These are phyloP conservation scores for Talaromyces sp. DNA, from an alignment of 2,329 filamentous ascomycete genomes.

Conservation along the genomic window DNA sequence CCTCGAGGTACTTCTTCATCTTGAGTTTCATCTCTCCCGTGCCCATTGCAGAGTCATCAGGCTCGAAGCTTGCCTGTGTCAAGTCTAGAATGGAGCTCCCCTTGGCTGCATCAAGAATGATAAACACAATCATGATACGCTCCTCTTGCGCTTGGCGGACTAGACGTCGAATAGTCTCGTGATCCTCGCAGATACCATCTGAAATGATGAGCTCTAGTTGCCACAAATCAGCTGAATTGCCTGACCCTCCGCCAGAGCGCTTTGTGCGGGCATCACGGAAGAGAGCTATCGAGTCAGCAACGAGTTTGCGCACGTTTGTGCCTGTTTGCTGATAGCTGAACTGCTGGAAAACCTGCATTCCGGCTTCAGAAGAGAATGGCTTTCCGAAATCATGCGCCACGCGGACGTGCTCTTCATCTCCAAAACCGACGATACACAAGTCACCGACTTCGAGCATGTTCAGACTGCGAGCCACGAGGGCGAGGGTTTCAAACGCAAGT, in stretches of 20 bases:
- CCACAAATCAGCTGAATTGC: slow-evolving; percentile 70
- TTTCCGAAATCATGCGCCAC: slow-evolving; percentile 81
- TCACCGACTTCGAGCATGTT: slow-evolving; percentile 93
- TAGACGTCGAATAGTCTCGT: slow-evolving; percentile 74
- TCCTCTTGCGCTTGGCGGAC: slow-evolving; percentile 87
- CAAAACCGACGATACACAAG: slow-evolving; percentile 87
- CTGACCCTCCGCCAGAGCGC: slow-evolving; percentile 38
- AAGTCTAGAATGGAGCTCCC: slow-evolving; percentile 69
- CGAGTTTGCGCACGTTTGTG: slow-evolving; percentile 77
- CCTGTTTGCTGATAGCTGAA: slow-evolving; percentile 82
- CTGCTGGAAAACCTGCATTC: slow-evolving; percentile 74
- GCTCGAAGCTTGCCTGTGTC: slow-evolving; percentile 77
- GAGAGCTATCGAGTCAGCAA: slow-evolving; percentile 70
- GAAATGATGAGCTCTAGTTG: slow-evolving; percentile 90
- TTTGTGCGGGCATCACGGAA: slow-evolving; percentile 72
- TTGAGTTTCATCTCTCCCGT: slow-evolving; percentile 63
- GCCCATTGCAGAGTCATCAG: slow-evolving; percentile 50
- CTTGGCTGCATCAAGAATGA: slow-evolving; percentile 73
- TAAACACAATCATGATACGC: slow-evolving; percentile 96
- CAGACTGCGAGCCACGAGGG: slow-evolving; percentile 80
- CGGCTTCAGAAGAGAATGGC: slow-evolving; percentile 75
- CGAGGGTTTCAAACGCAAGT: slow-evolving; percentile 88
- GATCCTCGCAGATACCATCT: slow-evolving; percentile 87
- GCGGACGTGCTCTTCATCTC: slow-evolving; percentile 63
- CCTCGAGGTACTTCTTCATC: slow-evolving; percentile 87